Conservation (phyloP, 768 basidiomycete genomes). For the Crucibulum laeve region DNA sequence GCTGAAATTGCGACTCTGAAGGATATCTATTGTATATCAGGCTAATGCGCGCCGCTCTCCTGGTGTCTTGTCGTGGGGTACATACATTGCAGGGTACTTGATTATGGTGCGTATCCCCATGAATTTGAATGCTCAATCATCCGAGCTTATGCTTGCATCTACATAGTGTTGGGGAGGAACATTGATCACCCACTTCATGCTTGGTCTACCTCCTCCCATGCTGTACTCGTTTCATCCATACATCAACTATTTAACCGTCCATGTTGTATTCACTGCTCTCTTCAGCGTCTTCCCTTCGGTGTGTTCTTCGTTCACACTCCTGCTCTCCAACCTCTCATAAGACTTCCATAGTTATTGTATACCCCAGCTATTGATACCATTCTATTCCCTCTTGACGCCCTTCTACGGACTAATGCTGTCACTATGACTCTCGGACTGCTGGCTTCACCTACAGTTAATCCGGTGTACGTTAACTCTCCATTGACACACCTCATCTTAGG, state of each 20-base stretch:
- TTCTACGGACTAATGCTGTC: slow-evolving; percentile 40
- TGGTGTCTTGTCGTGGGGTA: slow-evolving; percentile 33
- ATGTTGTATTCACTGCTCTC: slow-evolving; percentile 37
- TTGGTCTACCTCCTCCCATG: slow-evolving; percentile 41
- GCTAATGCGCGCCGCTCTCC: slow-evolving; percentile 26
- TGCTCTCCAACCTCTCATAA: background rate
- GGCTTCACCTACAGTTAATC: slow-evolving; percentile 23
- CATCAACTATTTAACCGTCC: slow-evolving; percentile 44
- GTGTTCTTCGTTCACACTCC: slow-evolving; percentile 11
- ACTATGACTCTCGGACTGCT: slow-evolving; percentile 30
- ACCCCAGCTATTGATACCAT: slow-evolving; percentile 33
- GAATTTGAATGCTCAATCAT: background rate
- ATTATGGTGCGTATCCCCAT: slow-evolving; percentile 30
- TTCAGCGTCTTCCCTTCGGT: slow-evolving; percentile 35
- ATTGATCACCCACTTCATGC: slow-evolving; percentile 35
- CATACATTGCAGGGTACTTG: slow-evolving; percentile 40
- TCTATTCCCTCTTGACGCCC: slow-evolving; percentile 47
- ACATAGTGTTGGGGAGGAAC: slow-evolving; percentile 45
- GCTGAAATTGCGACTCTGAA: slow-evolving; percentile 7
- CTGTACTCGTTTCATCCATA: slow-evolving; percentile 40
- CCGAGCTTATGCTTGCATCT: background rate
- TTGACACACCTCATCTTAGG: slow-evolving; percentile 45
- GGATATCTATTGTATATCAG: slow-evolving; percentile 42
- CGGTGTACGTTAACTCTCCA: slow-evolving; percentile 30
- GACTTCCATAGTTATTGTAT: slow-evolving; percentile 21